Base-by-base conservation (phyloP, 441 rosid species). In the Pelargonium cotyledonis region DNA sequence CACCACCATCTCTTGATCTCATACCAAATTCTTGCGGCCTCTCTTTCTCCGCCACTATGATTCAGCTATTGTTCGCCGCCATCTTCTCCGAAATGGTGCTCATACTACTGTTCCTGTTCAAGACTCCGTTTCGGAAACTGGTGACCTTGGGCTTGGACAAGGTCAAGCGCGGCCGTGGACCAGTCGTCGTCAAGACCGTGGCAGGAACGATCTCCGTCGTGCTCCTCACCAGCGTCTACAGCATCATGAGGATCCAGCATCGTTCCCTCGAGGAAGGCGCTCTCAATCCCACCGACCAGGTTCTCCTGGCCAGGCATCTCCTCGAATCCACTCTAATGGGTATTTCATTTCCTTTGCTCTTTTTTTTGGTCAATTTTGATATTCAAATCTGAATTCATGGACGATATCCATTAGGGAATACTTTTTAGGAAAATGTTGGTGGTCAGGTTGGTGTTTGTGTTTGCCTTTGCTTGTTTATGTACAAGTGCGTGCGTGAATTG, bases 301-400 rank as follows among this genome's bases (percentile, higher is more conserved):
- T 85, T 26, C 77, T 87, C 43, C 74, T 87, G 87, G 80, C 82
- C 26, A 80, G 74, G 51, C 85, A 82, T 67, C 85, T 84, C 58
- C 86, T 87, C 5, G 89, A 87, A 73, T 76, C 85, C 55, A 82
- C 92, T 82, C 86, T 88, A 16, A 81, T 88, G 87, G 91, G 91
- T 88, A 84, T n/a, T 68, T 38, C 21, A 46, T 26, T 8, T 8
- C 26, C 26, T 23, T 23, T 23, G 26, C 26, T 23, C 26, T 19
- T 71, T 76, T 60, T 35, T 8, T 49, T 67, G 26, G 1, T 68
- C 9, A 31, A 65, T 58, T 60, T 2, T 3, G 16, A 40, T 44
- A 47, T 44, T 41, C 31, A 18, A 12, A 23, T 18, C 12, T 49
- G 61, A 9, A 55, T 62, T 64, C n/a, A n/a, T n/a, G n/a, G n/a